These are phyloP conservation scores for Solanum pennellii DNA, from an alignment of 257 asterid species.

Conservation along the genomic window DNA sequence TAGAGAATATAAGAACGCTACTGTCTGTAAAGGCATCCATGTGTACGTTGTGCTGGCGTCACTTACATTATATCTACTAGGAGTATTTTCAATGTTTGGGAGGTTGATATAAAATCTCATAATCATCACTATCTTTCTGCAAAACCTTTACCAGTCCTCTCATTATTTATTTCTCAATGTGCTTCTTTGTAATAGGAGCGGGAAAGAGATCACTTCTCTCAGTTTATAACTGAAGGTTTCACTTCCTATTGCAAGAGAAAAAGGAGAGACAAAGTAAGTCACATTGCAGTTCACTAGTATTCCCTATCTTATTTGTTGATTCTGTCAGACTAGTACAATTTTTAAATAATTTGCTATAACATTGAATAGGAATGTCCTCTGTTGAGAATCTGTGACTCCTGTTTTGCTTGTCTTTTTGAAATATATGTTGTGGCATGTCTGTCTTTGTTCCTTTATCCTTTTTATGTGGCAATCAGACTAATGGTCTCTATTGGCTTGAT, in stretches of 20 bases:
- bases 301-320: not conserved
- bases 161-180: not conserved
- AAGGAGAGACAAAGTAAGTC: conserved; percentile 79
- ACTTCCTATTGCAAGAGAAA: conserved; percentile 97
- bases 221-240: conserved; percentile 94
- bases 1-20: not conserved
- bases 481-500: conserved; percentile 5
- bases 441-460: not conserved
- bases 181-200: conserved; percentile 50
- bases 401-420: not conserved
- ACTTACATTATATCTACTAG: not conserved
- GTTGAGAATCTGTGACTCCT: not conserved
- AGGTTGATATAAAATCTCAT: not conserved
- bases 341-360: not conserved
- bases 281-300: not conserved
- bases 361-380: not conserved
- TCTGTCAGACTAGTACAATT: not conserved
- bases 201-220: conserved; percentile 95
- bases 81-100: not conserved
- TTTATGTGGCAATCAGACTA: not conserved
- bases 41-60: not conserved
- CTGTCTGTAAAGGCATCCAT: not conserved
- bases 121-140: not conserved
- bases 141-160: not conserved
- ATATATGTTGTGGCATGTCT: not conserved